A percentile compares a stretch with the other conserved stretches of the same genome.
These are phyloP conservation scores for Eremothecium coryli DNA, from an alignment of 1,139 yeast genomes.

Conservation along the genomic window DNA sequence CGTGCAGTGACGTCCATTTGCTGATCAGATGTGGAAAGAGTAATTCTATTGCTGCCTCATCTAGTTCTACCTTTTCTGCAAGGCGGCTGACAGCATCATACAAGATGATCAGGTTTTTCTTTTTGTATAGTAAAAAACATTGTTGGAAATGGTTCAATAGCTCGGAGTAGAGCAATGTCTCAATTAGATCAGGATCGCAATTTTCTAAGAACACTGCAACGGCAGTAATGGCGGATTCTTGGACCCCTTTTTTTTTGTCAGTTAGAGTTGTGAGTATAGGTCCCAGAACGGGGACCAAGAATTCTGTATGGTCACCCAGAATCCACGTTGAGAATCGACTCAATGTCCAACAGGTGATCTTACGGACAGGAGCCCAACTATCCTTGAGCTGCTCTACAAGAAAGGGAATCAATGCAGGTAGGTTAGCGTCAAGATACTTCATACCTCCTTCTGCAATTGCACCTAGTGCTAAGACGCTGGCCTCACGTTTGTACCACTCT, in stretches of 20 bases:
- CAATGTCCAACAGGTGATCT: conserved; percentile 91
- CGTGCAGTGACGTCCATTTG: conserved; percentile 68
- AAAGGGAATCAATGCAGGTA: conserved; percentile 78
- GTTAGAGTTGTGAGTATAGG: conserved; percentile 65
- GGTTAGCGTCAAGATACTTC: conserved; percentile 57
- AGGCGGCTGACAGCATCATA: conserved; percentile 92
- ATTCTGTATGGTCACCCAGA: conserved; percentile 55
- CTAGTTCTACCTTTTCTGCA: conserved; percentile 59
- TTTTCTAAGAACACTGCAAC: conserved; percentile 75
- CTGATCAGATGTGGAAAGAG: conserved; percentile 72
- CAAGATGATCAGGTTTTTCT: conserved; percentile 68
- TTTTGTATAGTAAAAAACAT: conserved; percentile 71
- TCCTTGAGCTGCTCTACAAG: conserved; percentile 73
- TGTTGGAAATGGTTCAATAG: conserved; percentile 59
- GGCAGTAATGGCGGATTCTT: conserved; percentile 87
- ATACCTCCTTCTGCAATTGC: conserved; percentile 89
- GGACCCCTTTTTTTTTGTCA: conserved; percentile 84
- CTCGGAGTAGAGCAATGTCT: conserved; percentile 49
- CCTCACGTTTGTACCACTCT: conserved; percentile 87
- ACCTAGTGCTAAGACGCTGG: conserved; percentile 88
- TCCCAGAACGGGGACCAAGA: conserved; percentile 69
- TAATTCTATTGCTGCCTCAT: conserved; percentile 47
- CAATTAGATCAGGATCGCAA: conserved; percentile 49
- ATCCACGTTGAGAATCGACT: conserved; percentile 83
- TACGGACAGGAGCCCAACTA: conserved; percentile 75